Evolutionary conservation across 176 grass and related monocot species (phyloP).

Genomic region (Coix lacrymajobi): DNA sequence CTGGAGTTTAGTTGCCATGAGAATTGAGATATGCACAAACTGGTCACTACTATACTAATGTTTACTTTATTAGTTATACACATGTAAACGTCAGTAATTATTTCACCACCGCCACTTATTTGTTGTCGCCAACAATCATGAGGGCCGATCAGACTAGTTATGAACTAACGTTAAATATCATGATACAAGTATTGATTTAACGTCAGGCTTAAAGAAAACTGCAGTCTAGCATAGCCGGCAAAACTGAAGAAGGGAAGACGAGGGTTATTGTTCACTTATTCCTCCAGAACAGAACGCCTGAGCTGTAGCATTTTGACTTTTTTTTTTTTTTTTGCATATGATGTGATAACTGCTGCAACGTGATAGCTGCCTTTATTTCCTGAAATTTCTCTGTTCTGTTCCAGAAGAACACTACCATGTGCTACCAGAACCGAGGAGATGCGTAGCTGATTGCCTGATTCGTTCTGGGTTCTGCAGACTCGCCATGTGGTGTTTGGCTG

Average conservation of each 20-base stretch:
- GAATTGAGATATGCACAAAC: too few relatives aligned
- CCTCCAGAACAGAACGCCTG: neutral
- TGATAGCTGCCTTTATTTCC: neutral
- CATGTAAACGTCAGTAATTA: neutral
- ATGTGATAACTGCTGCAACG: neutral
- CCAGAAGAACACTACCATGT: neutral
- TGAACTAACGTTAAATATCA: too few relatives aligned
- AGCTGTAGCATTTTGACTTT: neutral
- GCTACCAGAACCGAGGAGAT: neutral
- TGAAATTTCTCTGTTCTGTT: neutral
- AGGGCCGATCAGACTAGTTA: too few relatives aligned
- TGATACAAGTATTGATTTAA: too few relatives aligned
- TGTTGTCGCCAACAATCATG: too few relatives aligned
- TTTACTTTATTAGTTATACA: neutral
- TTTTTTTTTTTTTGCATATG: neutral
- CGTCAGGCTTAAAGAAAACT: neutral
- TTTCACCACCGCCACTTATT: neutral
- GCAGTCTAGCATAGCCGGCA: neutral
- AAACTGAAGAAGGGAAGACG: neutral
- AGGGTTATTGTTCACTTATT: neutral
- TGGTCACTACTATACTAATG: too few relatives aligned
- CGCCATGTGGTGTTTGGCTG: neutral
- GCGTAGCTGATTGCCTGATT: neutral
- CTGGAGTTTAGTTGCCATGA: too few relatives aligned
- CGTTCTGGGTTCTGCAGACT: neutral